Evolutionary conservation across 1,284 basidiomycete genomes (phyloP), one percentile per base, ranked within the genome.

Genomic region (Microbotryum lychnidis-dioicae): DNA sequence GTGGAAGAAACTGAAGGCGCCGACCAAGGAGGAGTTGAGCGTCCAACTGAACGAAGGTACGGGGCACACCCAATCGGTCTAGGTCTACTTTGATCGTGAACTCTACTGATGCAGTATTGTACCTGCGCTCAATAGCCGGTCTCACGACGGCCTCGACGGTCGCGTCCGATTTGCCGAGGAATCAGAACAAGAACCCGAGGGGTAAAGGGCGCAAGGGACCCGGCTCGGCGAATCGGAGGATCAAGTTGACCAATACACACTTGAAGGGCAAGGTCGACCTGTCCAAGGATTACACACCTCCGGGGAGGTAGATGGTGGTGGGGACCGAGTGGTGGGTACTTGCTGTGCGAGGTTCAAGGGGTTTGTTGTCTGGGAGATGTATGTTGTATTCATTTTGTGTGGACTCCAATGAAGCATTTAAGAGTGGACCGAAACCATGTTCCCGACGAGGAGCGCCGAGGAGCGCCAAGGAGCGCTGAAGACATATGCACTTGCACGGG

Each of bases 181-280:
- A 58, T 1, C 55, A 51, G 14, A 61, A 57, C n/a, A 87, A 86
- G 77, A 90, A 87, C 37, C 14, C 9, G 79, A 90, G 88, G 74
- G 56, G 49, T 25, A 71, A 71, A 27, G 87, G 86, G 56, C 89
- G 87, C 74, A 84, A 86, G 62, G 80, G 82, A n/a, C 54, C 62
- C 0, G 85, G 82, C 29, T 80, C 83, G 47, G 79, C 84, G n/a
- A 84, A 87, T 70, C 80, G 89, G 53, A 84, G 84, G 71, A 83
- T 84, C 66, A 84, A 87, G 70, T 83, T 93, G 66, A 92, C 89
- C 55, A 94, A 93, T 71, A 86, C 86, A 2, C 91, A 92, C 79
- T 75, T 92, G 72, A 86, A 84, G 72, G 75, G 74, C 52, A 65
- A 64, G 49, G 86, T 93, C 77, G 90, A 93, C 76, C 75, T 93